These are phyloP conservation scores for Syncephalastrum monosporum DNA, from an alignment of 371 early-diverging fungal genomes.

Conservation along the genomic window DNA sequence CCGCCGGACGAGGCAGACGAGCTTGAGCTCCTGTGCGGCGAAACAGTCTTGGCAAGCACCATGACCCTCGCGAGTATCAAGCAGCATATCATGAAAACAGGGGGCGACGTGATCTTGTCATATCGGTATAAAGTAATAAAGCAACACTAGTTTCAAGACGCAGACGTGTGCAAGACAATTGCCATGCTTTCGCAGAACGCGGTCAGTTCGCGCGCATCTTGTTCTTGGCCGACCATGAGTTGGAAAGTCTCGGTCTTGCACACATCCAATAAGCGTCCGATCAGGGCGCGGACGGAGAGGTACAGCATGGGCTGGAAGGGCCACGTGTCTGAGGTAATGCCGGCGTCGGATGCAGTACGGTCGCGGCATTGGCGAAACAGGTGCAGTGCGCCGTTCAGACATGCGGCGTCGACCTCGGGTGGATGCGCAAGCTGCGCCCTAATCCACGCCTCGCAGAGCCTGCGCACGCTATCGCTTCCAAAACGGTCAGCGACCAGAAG, in stretches of 20 bases:
- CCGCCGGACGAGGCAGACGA: conserved; percentile 20
- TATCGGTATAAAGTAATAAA: conserved; percentile 50
- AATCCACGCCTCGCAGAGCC: conserved; percentile 30
- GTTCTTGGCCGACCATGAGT: conserved; percentile 18
- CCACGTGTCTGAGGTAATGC: conserved; percentile 26
- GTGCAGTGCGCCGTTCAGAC: conserved; percentile 20
- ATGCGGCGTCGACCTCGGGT: neutral
- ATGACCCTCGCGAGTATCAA: conserved; percentile 85
- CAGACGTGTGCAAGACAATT: conserved; percentile 3
- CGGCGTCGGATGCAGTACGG: conserved; percentile 19
- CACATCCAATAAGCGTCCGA: neutral
- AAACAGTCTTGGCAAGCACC: conserved; percentile 66
- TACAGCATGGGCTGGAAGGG: conserved; percentile 23
- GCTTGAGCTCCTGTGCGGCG: conserved; percentile 77
- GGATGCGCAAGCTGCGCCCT: conserved; percentile 8
- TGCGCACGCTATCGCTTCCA: conserved; percentile 14
- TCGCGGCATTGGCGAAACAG: conserved; percentile 29
- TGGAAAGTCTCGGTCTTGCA: conserved; percentile 14
- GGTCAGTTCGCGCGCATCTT: conserved; percentile 20
- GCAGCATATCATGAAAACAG: conserved; percentile 80
- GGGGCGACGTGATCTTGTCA: conserved; percentile 72
- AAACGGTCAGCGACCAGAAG: conserved; percentile 31
- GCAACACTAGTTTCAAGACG: neutral
- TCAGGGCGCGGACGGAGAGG: neutral
- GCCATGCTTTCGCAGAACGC: conserved; percentile 29